Evolutionary conservation across 2,329 filamentous ascomycete species (phyloP).

Genomic region (Phaeomoniella chlamydospora): DNA sequence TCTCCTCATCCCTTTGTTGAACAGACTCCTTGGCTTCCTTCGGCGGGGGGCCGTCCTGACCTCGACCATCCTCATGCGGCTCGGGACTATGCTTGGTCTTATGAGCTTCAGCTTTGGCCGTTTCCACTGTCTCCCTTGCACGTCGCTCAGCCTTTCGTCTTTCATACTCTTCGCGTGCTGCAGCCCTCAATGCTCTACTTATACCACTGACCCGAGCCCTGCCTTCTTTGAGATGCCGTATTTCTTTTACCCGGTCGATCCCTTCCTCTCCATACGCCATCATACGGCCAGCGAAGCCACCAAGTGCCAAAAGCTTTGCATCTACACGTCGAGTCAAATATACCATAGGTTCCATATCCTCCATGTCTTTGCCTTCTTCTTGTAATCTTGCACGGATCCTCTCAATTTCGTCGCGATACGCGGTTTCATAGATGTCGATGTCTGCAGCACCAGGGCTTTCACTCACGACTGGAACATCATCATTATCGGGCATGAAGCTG

Average conservation of each 20-base stretch:
- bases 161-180: constrained; percentile 13
- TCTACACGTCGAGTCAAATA: constrained; percentile 41
- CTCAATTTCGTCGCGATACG: constrained; percentile 70
- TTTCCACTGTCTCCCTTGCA: background rate
- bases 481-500: constrained; percentile 12
- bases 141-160: constrained; percentile 10
- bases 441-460: constrained; percentile 77
- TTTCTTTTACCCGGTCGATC: constrained; percentile 4
- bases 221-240: constrained; percentile 10
- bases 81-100: background rate
- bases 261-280: constrained; percentile 11
- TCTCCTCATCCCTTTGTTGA: background rate
- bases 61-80: background rate
- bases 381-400: constrained; percentile 43
- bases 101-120: background rate
- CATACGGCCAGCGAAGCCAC: constrained; percentile 11
- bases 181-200: constrained; percentile 12
- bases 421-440: constrained; percentile 76
- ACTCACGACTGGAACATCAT: constrained; percentile 41
- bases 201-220: constrained; percentile 12
- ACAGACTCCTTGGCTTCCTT: background rate
- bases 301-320: constrained; percentile 15
- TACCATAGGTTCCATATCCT: constrained; percentile 37
- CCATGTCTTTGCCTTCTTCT: constrained; percentile 18
- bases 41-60: background rate